Percentiles rank a stretch among this genome's conserved stretches.
Conservation (phyloP, 257 asterid genomes). For the Solanum virginianum region DNA sequence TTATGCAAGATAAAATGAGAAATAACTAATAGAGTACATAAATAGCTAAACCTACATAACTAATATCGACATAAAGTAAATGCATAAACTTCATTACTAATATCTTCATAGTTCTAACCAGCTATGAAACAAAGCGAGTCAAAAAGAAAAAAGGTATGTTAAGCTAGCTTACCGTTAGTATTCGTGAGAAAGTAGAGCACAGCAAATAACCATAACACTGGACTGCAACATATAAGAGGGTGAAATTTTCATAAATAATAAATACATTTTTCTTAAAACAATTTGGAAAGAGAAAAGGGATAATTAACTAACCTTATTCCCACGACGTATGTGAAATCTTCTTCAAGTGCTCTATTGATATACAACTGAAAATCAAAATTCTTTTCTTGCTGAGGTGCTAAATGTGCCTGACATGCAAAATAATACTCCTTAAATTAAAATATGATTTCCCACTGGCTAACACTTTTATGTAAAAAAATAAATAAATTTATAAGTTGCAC, state of each 20-base stretch:
- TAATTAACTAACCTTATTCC: constrained; percentile 3
- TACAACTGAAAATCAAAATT: constrained; percentile 8
- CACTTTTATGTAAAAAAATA: background rate
- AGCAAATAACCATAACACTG: background rate
- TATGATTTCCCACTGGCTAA: background rate
- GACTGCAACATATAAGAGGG: background rate
- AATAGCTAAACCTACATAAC: no score
- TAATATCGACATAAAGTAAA: no score
- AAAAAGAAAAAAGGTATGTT: background rate
- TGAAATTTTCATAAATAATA: background rate
- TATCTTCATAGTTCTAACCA: background rate
- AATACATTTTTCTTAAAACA: background rate
- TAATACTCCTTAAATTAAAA: background rate
- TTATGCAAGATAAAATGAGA: no score
- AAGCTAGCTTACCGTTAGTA: constrained; percentile 1
- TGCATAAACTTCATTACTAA: no score
- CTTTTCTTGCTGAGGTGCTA: background rate
- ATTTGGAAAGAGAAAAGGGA: background rate
- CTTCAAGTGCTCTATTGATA: constrained; percentile 9
- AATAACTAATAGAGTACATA: no score
- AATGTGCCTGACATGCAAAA: constrained; percentile 7
- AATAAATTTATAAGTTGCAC: background rate
- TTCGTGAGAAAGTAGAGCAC: background rate
- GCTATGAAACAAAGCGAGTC: no score
- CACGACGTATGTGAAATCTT: constrained; percentile 9